A percentile compares a stretch with the other conserved stretches of the same genome.
phyloP scores from a whole-genome alignment of 176 grass and related monocot genomes.

The Echinochloa phyllopogon region DNA sequence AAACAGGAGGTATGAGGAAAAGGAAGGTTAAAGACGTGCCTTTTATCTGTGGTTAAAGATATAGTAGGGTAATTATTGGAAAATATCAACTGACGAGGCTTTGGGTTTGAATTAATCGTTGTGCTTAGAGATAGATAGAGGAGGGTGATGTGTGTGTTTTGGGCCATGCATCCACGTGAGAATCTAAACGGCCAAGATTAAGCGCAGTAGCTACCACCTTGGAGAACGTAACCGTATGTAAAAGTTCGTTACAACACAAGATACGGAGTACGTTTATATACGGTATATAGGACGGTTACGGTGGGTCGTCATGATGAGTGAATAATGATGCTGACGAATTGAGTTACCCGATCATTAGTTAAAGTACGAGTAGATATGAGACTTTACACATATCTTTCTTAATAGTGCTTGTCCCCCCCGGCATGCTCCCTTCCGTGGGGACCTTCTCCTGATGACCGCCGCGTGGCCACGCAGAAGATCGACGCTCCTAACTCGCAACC shows the following conservation, averaged over 20 bases:
- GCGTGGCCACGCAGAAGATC: too few species aligned
- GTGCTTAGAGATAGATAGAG: not conserved
- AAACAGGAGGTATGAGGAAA: not conserved
- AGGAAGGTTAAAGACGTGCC: not conserved
- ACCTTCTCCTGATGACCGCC: too few species aligned
- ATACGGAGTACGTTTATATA: not conserved
- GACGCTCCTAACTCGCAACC: too few species aligned
- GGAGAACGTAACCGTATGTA: too few species aligned
- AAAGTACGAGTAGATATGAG: too few species aligned
- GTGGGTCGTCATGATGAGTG: too few species aligned
- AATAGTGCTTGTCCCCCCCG: too few species aligned
- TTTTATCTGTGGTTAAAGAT: slow-evolving; percentile 33
- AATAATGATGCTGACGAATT: too few species aligned
- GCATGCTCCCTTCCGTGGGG: too few species aligned
- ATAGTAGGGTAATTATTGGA: not conserved
- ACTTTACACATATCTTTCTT: too few species aligned
- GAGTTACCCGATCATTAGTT: too few species aligned
- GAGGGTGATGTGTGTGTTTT: too few species aligned
- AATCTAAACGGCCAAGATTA: not conserved
- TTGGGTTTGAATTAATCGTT: not conserved
- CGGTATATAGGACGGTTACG: not conserved
- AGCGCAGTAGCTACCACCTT: rapidly evolving
- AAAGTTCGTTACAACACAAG: not conserved
- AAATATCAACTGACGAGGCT: not conserved
- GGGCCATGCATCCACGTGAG: rapidly evolving